Evolutionary conservation across 179 eudicot species (phyloP).

Genomic region (Beta macrorhiza): DNA sequence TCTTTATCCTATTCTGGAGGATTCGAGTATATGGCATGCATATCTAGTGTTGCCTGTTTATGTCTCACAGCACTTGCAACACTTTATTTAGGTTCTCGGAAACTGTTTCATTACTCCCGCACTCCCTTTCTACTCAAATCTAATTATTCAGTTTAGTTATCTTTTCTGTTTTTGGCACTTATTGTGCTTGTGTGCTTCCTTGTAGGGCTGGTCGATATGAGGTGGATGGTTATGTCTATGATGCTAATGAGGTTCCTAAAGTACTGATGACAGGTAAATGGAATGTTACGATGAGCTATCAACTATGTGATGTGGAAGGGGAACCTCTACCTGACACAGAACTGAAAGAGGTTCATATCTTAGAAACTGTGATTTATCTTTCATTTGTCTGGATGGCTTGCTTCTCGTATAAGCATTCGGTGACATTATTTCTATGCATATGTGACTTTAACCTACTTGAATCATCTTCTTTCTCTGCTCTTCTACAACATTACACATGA

Average conservation of each 20-base stretch:
- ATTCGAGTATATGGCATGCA: background rate
- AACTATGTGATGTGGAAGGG: too few relatives aligned
- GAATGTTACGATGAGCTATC: too few relatives aligned
- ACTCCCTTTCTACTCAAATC: background rate
- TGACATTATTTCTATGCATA: background rate
- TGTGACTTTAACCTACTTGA: background rate
- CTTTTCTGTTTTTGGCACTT: background rate
- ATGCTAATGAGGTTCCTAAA: too few relatives aligned
- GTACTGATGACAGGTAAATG: too few relatives aligned
- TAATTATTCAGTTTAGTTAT: background rate
- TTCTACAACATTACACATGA: background rate
- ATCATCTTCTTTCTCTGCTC: background rate
- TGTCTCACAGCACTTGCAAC: background rate
- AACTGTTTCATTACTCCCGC: background rate
- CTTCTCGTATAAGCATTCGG: too few relatives aligned
- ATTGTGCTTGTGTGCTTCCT: conserved; percentile 14
- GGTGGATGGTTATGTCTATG: too few relatives aligned
- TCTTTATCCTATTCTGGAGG: background rate
- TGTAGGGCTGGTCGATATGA: conserved; percentile 34
- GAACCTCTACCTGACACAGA: too few relatives aligned
- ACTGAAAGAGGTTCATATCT: too few relatives aligned
- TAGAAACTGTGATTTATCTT: too few relatives aligned
- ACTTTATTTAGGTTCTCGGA: background rate
- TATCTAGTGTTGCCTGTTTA: background rate
- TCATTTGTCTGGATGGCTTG: too few relatives aligned